These are phyloP conservation scores for Dothistroma septosporum DNA, from an alignment of 2,329 filamentous ascomycete genomes.

Conservation along the genomic window DNA sequence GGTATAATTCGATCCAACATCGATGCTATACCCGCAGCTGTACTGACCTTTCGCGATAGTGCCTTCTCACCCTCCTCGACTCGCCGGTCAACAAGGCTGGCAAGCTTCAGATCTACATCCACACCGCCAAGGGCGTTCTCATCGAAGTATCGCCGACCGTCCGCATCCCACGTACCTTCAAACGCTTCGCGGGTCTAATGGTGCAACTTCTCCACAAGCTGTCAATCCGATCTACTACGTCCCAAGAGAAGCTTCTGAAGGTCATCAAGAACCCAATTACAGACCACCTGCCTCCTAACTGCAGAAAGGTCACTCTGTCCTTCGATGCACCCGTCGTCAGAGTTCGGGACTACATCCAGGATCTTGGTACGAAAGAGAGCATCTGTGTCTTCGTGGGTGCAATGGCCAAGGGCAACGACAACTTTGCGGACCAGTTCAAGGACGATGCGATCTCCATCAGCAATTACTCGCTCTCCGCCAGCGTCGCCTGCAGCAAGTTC, in stretches of 20 bases:
- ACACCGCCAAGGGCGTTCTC: slow-evolving; percentile 92
- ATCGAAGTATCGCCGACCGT: slow-evolving; percentile 99
- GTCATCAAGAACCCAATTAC: slow-evolving; percentile 98
- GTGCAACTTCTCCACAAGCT: slow-evolving; percentile 93
- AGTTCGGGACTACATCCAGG: slow-evolving; percentile 82
- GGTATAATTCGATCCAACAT: slow-evolving; percentile 49
- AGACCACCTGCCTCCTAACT: slow-evolving; percentile 93
- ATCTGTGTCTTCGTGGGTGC: slow-evolving; percentile 97
- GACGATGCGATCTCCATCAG: slow-evolving; percentile 98
- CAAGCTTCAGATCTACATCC: slow-evolving; percentile 96
- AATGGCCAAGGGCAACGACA: slow-evolving; percentile 95
- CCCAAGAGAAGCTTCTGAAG: slow-evolving; percentile 93
- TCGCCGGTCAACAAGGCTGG: slow-evolving; percentile 98
- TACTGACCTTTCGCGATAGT: slow-evolving; percentile 53
- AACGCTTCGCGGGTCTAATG: slow-evolving; percentile 98
- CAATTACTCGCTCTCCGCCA: slow-evolving; percentile 94
- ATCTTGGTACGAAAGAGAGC: slow-evolving; percentile 76
- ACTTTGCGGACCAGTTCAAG: slow-evolving; percentile 89
- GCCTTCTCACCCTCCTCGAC: slow-evolving; percentile 91
- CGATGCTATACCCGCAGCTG: slow-evolving; percentile 11
- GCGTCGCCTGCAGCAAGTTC: slow-evolving; percentile 99
- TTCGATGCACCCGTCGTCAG: slow-evolving; percentile 87
- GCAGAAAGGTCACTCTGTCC: slow-evolving; percentile 93
- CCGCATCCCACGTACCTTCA: slow-evolving; percentile 95
- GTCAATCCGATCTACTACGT: slow-evolving; percentile 93